Base-by-base conservation (phyloP, 331 rosid genomes). In the Pyrus hybrid region DNA sequence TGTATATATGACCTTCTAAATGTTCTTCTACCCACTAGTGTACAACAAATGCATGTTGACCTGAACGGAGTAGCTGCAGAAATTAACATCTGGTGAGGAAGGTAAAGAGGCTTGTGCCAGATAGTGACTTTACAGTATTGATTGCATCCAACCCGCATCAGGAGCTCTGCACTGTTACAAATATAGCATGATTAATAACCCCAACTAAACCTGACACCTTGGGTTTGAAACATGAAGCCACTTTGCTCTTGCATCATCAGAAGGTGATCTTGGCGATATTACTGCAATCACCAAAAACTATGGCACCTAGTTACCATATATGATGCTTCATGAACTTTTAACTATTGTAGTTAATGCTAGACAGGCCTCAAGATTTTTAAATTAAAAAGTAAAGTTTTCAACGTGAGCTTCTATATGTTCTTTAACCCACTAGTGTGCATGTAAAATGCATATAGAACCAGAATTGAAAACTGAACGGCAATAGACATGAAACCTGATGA, bases 171-270 rank as follows among this genome's bases (percentile, higher is more conserved):
- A 3, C 29, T 16, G 60, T 2, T 16, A 22, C 35, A 41, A 26
- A 82, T 86, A 51, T 85, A 53, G 87, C 91, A 37, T 87, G 95
- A 87, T 32, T 32, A 83, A 87, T 87, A 93, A 86, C 10, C 96
- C 92, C 93, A 90, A 87, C 90, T 56, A 16, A 65, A 79, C 45
- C 92, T 90, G 70, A 70, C 25, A 66, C 81, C 93, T 83, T 84
- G 96, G 95, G 88, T 43, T 88, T 87, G 93, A 93, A 85, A 84
- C 86, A 85, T 82, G 88, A 89, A 58, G 90, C 88, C 88, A 74
- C 54, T 77, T 92, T 33, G 72, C 81, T 88, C 79, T 92, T 47
- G 92, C 96, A 89, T 89, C 92, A 61, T 65, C 83, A 78, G 75
- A 56, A 73, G 76, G 61, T 67, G 84, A 78, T 72, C 71, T 70